Base-by-base conservation (phyloP, 2,329 filamentous ascomycete genomes). In the Thyridium curvatum region DNA sequence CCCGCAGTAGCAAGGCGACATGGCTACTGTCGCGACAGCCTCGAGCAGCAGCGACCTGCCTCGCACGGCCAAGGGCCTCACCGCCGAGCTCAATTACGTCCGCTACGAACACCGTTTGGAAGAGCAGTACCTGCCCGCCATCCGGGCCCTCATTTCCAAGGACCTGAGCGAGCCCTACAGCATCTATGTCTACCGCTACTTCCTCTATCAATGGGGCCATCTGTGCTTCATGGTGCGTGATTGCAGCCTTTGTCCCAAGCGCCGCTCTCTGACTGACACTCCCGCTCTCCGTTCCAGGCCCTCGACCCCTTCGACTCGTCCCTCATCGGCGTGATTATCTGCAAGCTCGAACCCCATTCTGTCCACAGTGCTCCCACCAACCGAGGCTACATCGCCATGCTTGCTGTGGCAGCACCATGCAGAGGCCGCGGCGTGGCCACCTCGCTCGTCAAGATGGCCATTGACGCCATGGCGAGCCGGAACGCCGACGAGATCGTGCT, bases 121-220 rank as follows among this genome's bases (percentile, higher is more conserved):
- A 52, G 63, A 70, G 32, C 60, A 75, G 58, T 76, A 93, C 58
- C 79, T 98, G 32, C 81, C 89, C 29, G 81, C 88, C 32, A 96
- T 98, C 62, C 82, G 91, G 40, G 82, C 90, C 41, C 68, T 98
- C 56, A 98, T 98, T 54, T 93, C 90, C 33, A 94, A 91, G 54
- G 93, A 97, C 58, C 74, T 98, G 36, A 97, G 91, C 51, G 93
- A 98, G 62, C 93, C 93, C 2, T 98, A 98, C 62, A 97, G 91
- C 65, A 97, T 98, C 59, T 98, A 98, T 67, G 93, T 98, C 42
- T 98, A 97, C 62, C 82, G 93, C 26, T 98, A 98, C 61, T 98
- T 98, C 54, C 70, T 98, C 14, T 95, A 94, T 58, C 89, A 97
- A 74, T 98, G 93, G 93, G 86, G 86, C 5, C 84, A 97, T 56